Evolutionary conservation across 257 asterid species (phyloP).

Genomic region (Haberlea rhodopensis): DNA sequence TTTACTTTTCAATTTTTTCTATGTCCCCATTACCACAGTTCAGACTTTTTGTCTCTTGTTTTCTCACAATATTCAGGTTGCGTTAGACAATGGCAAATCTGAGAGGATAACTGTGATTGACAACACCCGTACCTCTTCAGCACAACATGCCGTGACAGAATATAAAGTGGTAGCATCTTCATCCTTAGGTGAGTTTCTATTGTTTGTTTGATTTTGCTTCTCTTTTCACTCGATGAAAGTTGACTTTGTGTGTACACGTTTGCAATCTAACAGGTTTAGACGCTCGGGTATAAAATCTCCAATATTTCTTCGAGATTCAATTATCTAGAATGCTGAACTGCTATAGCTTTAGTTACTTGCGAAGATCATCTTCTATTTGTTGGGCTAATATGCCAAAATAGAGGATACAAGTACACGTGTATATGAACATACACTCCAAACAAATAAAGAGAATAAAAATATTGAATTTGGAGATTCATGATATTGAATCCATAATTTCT

Average conservation of each 20-base stretch:
- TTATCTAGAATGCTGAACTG: constrained; percentile 3
- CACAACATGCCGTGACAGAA: constrained; percentile 79
- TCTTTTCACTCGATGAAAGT: background rate
- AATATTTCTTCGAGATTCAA: background rate
- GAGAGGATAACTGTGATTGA: constrained; percentile 71
- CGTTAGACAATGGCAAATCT: constrained; percentile 73
- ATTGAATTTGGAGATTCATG: background rate
- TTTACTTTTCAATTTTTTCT: constrained; percentile 1
- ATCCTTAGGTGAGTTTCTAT: constrained; percentile 45
- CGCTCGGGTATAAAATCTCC: background rate
- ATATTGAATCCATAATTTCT: background rate
- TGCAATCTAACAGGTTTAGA: background rate
- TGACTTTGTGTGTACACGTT: background rate
- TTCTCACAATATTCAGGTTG: constrained; percentile 44
- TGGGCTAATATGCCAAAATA: constrained; percentile 1
- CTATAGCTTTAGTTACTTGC: background rate
- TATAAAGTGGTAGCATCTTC: constrained; percentile 72
- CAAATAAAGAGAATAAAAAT: background rate
- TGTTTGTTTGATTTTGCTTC: constrained; percentile 4
- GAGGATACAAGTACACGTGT: too few relatives aligned
- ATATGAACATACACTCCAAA: too few relatives aligned
- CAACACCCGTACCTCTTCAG: constrained; percentile 40
- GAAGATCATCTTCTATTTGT: background rate
- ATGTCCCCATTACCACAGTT: constrained; percentile 3
- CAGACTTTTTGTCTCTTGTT: background rate